Evolutionary conservation across 495 filamentous ascomycete genomes (phyloP), one percentile per base, ranked within the genome.

Genomic region (Aspergillus asperescens): DNA sequence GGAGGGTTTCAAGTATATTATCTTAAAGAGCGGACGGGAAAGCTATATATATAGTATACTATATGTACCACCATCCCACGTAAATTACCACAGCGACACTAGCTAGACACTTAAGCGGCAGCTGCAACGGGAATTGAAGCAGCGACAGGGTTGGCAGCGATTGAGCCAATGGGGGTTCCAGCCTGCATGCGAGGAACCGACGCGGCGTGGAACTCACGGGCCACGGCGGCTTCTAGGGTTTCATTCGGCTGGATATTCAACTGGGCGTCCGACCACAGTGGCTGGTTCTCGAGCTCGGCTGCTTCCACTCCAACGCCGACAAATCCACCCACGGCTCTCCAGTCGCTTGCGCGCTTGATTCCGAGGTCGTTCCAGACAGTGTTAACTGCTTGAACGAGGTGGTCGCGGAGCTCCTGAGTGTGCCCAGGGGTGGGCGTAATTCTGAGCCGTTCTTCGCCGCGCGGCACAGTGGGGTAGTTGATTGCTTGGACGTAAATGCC

Each of bases 401-500:
- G 82, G 52, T 90, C 83, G 49, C 88, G 87, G 65, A 84, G 90
- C 55, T 86, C 77, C 65, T 84, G 84, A 45, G 81, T 82, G 64
- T 98, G 93, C 28, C 93, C 93, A 0, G 93, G 93, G 8, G 93
- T 98, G 0, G 93, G 93, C 7, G 93, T 98, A 66, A 98, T 87
- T 57, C 93, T 85, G 44, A 98, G 80, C 25, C 93, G 86, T 71
- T 98, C 93, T 73, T 98, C 89, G 12, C 93, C 93, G 5, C 92
- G 87, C 1, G 93, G 93, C 1, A 98, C 93, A 48, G 93, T 98
- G 6, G 93, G 93, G 71, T 97, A 98, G 73, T 98, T 98, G 78
- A 98, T 97, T 50, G 89, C 89, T 70, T 98, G 93, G 12, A 98
- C 93, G 63, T 98, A 97, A 68, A 98, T 97, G 40, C 82, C 82